Evolutionary conservation across 176 grass and related monocot genomes (phyloP), one percentile per base, ranked within the genome.

Genomic region (Lolium perenne): DNA sequence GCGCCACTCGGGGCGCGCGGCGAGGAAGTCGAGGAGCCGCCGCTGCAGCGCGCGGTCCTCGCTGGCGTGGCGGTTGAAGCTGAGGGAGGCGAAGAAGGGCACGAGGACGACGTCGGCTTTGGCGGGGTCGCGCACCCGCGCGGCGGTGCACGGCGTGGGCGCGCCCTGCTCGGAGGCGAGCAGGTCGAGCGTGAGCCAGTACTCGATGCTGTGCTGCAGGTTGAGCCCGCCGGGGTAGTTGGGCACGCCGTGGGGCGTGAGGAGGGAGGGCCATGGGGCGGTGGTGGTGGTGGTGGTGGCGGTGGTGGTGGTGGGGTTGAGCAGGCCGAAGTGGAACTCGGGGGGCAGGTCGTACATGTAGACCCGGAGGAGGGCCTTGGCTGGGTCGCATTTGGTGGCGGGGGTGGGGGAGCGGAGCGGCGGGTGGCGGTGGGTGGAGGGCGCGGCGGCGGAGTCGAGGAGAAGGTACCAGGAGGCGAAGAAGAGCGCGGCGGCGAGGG

Each of bases 181-280:
- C 48, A 99, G 90, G 87, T 99, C 97, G 20, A 99, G 86, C 22
- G 97, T 94, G 18, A 99, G 92, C 97, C 97, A 96, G 88, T 94
- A 95, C 84, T 99, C 97, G 84, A 99, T 96, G 88, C 93, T 95
- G 91, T 99, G 97, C 67, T 94, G 94, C n/a, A 99, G 93, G 91
- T 99, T 99, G 81, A 99, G 90, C 7, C 97, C 97, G 5, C 97
- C 94, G 21, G 94, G 96, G 86, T 98, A 95, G 49, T 86, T 82
- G 17, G 94, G 97, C 74, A 92, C 90, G 83, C 54, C 82, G 71
- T 15, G 26, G 16, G 26, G 26, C 26, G 11, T 59, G 48, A 95
- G 89, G 48, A 95, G 89, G 80, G 94, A 82, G 38, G 97, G 97
- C 97, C 97, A 98, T 20, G 94, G 84, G 51, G 79, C 84, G 58